These are phyloP conservation scores for Blastocystis hominis DNA, from an alignment of 352 stramenopile species.

Conservation along the genomic window DNA sequence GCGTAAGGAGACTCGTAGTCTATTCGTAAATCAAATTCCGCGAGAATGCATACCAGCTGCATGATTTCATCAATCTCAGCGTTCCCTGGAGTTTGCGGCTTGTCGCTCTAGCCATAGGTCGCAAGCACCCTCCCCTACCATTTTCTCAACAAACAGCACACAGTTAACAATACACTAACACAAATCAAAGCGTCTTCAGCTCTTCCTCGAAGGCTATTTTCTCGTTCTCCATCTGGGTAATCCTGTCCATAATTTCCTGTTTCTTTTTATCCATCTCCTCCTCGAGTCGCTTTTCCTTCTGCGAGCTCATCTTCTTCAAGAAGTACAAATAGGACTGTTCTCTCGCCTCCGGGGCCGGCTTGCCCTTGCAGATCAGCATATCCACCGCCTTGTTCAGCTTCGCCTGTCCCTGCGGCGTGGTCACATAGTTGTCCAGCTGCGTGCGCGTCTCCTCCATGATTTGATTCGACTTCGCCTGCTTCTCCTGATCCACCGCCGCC, in stretches of 20 bases:
- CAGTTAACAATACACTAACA: constrained; percentile 4
- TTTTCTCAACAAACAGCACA: background rate
- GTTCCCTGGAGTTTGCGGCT: background rate
- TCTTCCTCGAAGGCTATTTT: background rate
- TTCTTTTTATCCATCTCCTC: background rate
- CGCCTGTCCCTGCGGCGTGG: background rate
- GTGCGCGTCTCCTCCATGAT: background rate
- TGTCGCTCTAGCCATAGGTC: background rate
- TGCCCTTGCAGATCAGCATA: background rate
- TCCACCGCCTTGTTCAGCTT: background rate
- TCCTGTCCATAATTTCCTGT: background rate
- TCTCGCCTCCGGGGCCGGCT: background rate
- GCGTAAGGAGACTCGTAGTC: background rate
- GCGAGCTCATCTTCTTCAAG: background rate
- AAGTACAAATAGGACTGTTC: background rate
- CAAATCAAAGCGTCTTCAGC: background rate
- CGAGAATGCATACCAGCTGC: background rate
- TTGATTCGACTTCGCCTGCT: background rate
- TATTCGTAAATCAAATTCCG: background rate
- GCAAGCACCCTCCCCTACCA: background rate
- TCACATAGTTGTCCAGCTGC: background rate
- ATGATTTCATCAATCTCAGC: constrained; percentile 16
- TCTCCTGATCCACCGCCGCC: background rate
- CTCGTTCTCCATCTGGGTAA: background rate
- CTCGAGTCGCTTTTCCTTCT: background rate